Base-by-base conservation (phyloP, 2,329 filamentous ascomycete genomes). In the Apiospora pterosperma region DNA sequence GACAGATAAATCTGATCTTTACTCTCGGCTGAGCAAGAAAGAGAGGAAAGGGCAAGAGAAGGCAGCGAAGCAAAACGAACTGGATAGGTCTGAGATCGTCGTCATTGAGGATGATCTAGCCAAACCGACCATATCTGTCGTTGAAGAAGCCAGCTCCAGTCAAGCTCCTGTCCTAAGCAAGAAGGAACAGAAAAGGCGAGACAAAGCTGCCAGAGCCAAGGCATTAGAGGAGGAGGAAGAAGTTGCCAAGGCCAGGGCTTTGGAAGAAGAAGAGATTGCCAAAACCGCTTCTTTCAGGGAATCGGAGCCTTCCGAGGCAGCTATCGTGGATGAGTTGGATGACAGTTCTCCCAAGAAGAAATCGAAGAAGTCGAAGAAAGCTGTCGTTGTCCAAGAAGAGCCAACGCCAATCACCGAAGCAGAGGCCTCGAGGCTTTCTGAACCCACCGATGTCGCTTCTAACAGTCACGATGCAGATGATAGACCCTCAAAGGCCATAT, bases 121-220 rank as follows among this genome's bases (percentile, higher is more conserved):
- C 28, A 34, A 31, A 8, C 44, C 65, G 48, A 70, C 38, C 69
- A 55, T 7, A 55, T 75, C 60, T 67, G 65, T 48, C n/a, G 62
- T 72, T 66, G 75, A 78, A 68, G 71, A 73, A 58, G 68, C 73
- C 19, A 76, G 74, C 67, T 76, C 65, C 36, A 28, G 59, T 16
- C 59, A 65, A 48, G 64, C 63, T 36, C 64, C 69, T 21, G 76
- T 75, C 64, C 69, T 74, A 3, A 75, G 71, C 67, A 79, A 76
- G 64, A 78, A 78, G 65, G 76, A 79, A 62, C 74, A 75, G 67
- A 82, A 79, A 71, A 81, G 79, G 69, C 77, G 74, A 19, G 81
- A 81, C 2, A 82, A 79, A 67, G 76, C 75, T 41, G 74, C 76
- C 8, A 77, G 77, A 41, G 60, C 63, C 48, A 68, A 68, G 52